Evolutionary conservation across 768 basidiomycete genomes (phyloP), one percentile per base, ranked within the genome.

Genomic region (Trametes cinnabarina): DNA sequence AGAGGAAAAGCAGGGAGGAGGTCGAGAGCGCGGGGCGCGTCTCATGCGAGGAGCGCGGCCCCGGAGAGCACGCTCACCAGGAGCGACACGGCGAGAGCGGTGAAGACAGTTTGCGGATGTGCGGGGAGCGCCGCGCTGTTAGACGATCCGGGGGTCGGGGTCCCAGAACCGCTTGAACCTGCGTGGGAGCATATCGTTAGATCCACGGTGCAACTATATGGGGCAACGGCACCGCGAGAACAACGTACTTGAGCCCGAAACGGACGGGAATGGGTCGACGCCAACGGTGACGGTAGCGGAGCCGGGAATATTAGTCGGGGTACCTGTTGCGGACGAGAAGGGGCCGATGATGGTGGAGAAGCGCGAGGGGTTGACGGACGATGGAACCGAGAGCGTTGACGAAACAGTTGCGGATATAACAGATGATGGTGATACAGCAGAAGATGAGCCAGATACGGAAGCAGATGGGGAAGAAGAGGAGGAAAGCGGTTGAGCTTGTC

Each of bases 251-350:
- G 59, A 34, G 30, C 30, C 30, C 30, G 60, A 57, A 19, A 37
- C 51, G 14, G 51, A 50, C 2, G 68, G 66, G 8, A 65, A 19
- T 14, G 68, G 64, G 37, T 59, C 44, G 35, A 59, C 60, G n/a
- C 58, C 60, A 10, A 35, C 42, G 3, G 63, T 55, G 53, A 65
- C 32, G 4, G 65, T 66, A 10, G 64, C 66, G 37, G 63, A 43
- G 49, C 61, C 52, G 32, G 50, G 48, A 3, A 60, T 50, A 14
- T 52, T 51, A 17, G 65, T 48, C 9, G 63, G 63, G 8, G 64
- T 51, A 51, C 66, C 64, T 65, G 56, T 39, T 10, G 51, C 15
- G 25, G 40, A 41, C 20, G 57, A 41, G 30, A 32, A 32, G n/a
- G 44, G 28, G 3, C 47, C 32, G 46, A 22, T 14, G 3, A 19